Conservation (phyloP, 2,329 filamentous ascomycete species). For the Beauveria scarabaeidicola region DNA sequence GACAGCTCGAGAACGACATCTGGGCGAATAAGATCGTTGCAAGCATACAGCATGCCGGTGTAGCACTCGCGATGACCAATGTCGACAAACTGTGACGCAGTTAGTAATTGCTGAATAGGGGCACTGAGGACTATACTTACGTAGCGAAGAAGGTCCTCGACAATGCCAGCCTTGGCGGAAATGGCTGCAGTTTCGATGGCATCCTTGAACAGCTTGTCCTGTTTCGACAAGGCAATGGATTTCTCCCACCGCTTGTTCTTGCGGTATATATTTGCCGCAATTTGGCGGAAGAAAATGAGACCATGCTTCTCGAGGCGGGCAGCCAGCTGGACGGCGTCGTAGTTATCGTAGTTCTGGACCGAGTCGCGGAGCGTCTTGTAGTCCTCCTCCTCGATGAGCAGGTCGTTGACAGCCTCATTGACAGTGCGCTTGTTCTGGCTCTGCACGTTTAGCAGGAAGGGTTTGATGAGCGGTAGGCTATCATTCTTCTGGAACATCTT, state of each 20-base stretch:
- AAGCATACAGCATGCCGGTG: conserved; percentile 98
- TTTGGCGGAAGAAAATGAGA: conserved; percentile 97
- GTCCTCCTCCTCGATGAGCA: conserved; percentile 97
- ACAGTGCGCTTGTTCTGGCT: conserved; percentile 96
- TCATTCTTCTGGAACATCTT: conserved; percentile 98
- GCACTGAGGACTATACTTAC: conserved; percentile 51
- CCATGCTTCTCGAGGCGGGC: conserved; percentile 94
- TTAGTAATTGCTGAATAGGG: conserved; percentile 23
- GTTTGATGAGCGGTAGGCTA: conserved; percentile 96
- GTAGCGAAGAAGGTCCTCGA: conserved; percentile 92
- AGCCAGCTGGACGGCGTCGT: conserved; percentile 88
- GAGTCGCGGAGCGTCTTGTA: conserved; percentile 98
- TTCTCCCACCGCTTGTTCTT: conserved; percentile 99
- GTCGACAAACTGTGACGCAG: conserved; percentile 72
- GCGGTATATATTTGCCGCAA: conserved; percentile 95
- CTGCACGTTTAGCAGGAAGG: conserved; percentile 94
- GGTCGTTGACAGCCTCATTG: conserved; percentile 95
- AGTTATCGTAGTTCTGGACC: conserved; percentile 98
- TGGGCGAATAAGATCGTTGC: conserved; percentile 91
- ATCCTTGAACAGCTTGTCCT: conserved; percentile 99
- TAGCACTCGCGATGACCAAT: conserved; percentile 99
- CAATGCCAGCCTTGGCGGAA: conserved; percentile 80
- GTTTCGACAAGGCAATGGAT: conserved; percentile 93
- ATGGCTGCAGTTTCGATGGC: conserved; percentile 96
- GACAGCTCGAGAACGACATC: conserved; percentile 92